Evolutionary conservation across 176 grass and related monocot genomes (phyloP).

Genomic region (Carex kokanica): DNA sequence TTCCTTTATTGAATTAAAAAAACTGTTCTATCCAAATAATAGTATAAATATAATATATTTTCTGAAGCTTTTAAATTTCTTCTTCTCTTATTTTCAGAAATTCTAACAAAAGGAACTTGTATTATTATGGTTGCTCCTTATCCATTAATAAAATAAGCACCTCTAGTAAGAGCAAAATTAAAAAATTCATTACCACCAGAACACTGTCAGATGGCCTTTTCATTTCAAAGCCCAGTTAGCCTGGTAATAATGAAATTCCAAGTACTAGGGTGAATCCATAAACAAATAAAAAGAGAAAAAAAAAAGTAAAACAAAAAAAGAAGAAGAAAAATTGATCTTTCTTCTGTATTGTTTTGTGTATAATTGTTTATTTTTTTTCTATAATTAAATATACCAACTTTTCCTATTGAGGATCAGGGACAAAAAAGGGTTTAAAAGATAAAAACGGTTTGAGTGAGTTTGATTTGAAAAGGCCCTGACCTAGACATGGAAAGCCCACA

Average conservation of each 20-base stretch:
- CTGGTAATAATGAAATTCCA: conserved; percentile 15
- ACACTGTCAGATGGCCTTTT: conserved; percentile 10
- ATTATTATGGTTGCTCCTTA: not conserved
- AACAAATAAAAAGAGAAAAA: not conserved
- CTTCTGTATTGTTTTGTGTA: not conserved
- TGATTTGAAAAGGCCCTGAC: not conserved
- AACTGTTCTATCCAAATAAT: not conserved
- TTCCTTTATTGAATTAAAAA: not conserved
- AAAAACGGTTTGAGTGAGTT: not conserved
- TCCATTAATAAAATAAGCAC: not conserved
- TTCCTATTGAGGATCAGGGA: too few species aligned
- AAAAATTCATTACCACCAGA: not conserved
- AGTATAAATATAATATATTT: not conserved
- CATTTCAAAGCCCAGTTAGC: conserved; percentile 7
- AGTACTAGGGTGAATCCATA: too few species aligned
- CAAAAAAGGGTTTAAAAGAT: not conserved
- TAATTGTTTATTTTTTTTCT: not conserved
- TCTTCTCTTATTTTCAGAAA: not conserved
- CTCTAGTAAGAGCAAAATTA: not conserved
- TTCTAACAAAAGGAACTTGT: not conserved
- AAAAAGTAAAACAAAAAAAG: not conserved
- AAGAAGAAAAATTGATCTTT: not conserved
- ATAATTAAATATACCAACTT: not conserved
- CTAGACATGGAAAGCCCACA: conserved; percentile 26
- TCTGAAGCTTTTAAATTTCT: not conserved